Evolutionary conservation across 257 asterid genomes (phyloP).

Genomic region (Nicotiana undulata): DNA sequence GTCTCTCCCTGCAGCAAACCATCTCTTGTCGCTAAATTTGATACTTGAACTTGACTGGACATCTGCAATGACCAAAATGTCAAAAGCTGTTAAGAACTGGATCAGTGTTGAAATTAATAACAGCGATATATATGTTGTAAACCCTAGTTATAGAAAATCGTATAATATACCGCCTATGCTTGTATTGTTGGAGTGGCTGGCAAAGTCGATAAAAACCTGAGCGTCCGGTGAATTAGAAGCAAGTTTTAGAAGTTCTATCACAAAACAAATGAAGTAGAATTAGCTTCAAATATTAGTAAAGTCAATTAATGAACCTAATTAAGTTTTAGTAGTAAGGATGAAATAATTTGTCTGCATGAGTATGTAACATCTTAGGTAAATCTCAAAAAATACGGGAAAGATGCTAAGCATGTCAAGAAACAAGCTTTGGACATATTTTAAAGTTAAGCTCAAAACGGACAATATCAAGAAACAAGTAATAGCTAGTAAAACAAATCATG

Average conservation of each 20-base stretch:
- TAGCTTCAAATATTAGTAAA: neutral
- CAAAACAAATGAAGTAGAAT: neutral
- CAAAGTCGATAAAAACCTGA: conserved; percentile 30
- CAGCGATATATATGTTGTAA: neutral
- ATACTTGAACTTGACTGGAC: conserved; percentile 21
- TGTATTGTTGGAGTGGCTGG: neutral
- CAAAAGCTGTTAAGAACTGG: neutral
- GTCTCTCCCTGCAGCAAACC: conserved; percentile 12
- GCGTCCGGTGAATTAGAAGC: conserved; percentile 44
- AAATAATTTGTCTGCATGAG: no score
- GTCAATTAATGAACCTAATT: neutral
- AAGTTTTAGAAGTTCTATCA: conserved; percentile 33
- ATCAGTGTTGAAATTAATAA: neutral
- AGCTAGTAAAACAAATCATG: no score
- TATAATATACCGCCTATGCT: conserved; percentile 14
- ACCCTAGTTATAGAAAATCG: neutral
- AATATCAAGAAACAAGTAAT: no score
- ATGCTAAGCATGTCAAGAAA: no score
- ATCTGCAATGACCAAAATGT: neutral
- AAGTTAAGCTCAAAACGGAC: no score
- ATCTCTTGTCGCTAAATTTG: conserved; percentile 6
- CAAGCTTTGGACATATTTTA: neutral
- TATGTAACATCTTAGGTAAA: neutral
- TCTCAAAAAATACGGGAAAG: neutral
- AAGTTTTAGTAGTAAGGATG: neutral